Percentiles rank a stretch among this genome's conserved stretches.
Evolutionary conservation across 192 early-diverging fungal species (phyloP).

Genomic region (Mortierella antarctica): DNA sequence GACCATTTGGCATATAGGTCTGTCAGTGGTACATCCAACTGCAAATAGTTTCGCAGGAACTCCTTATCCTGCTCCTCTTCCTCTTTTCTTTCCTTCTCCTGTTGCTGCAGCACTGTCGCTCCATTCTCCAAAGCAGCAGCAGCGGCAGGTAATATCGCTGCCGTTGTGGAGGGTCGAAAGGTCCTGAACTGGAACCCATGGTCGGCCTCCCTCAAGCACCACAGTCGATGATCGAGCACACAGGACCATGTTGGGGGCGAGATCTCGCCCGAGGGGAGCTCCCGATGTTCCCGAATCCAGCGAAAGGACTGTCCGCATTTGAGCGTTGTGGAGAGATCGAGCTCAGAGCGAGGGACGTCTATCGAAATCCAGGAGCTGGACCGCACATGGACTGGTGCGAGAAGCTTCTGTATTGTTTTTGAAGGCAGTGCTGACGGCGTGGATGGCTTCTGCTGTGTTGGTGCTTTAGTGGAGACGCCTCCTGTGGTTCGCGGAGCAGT

Average conservation of each 20-base stretch:
- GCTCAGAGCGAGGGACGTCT: constrained; percentile 64
- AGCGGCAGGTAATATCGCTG: neutral
- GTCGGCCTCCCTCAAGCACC: constrained; percentile 32
- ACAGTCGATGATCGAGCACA: constrained; percentile 30
- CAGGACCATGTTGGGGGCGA: constrained; percentile 35
- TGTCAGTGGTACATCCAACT: constrained; percentile 73
- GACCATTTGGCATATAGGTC: constrained; percentile 70
- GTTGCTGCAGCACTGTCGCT: constrained; percentile 17
- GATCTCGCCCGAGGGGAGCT: constrained; percentile 67
- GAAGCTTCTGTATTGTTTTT: neutral
- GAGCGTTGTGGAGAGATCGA: constrained; percentile 84
- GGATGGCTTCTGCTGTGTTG: neutral
- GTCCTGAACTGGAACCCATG: constrained; percentile 47
- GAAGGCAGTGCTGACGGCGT: neutral
- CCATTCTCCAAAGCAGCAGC: constrained; percentile 7
- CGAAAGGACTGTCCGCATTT: constrained; percentile 92
- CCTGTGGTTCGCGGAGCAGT: neutral
- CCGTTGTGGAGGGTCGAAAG: constrained; percentile 55
- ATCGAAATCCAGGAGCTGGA: constrained; percentile 22
- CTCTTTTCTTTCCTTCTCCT: constrained; percentile 15
- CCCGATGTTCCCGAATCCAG: constrained; percentile 76
- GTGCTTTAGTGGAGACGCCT: neutral
- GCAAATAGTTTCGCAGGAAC: constrained; percentile 87
- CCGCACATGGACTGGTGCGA: constrained; percentile 1
- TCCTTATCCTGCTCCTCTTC: constrained; percentile 25